Evolutionary conservation across 768 basidiomycete genomes (phyloP).

Genomic region (Termitomyces sp.): DNA sequence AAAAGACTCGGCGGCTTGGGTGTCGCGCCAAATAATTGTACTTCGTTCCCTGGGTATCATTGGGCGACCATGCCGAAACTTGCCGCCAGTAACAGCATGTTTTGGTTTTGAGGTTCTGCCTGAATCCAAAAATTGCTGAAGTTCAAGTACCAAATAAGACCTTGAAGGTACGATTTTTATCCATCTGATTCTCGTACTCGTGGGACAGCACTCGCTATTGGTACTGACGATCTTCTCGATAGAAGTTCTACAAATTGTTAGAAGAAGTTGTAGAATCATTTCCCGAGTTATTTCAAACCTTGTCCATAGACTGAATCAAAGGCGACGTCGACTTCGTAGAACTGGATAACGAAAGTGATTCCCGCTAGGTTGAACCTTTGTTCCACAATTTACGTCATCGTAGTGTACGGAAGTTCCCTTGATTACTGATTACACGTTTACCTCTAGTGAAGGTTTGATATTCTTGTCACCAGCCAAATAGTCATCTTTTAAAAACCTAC

Average conservation of each 20-base stretch:
- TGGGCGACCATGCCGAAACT: background rate
- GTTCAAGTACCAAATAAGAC: background rate
- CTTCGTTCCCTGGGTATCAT: background rate
- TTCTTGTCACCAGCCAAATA: no score
- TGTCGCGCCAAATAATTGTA: background rate
- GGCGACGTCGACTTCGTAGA: background rate
- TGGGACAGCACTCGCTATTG: no score
- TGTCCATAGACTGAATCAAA: background rate
- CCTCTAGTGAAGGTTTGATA: background rate
- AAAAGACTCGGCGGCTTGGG: no score
- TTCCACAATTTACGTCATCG: background rate
- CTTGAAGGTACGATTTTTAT: background rate
- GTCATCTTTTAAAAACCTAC: no score
- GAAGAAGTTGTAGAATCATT: background rate
- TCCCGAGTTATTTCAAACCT: background rate
- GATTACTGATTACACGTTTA: no score
- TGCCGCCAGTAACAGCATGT: background rate
- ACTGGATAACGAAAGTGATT: background rate
- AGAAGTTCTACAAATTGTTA: background rate
- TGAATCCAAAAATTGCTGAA: background rate
- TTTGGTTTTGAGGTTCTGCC: background rate
- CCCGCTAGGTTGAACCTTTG: background rate
- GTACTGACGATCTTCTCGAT: no score
- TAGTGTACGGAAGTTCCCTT: background rate
- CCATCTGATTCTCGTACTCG: no score